Evolutionary conservation across 345 rosid species (phyloP).

Genomic region (Acer saccharum): DNA sequence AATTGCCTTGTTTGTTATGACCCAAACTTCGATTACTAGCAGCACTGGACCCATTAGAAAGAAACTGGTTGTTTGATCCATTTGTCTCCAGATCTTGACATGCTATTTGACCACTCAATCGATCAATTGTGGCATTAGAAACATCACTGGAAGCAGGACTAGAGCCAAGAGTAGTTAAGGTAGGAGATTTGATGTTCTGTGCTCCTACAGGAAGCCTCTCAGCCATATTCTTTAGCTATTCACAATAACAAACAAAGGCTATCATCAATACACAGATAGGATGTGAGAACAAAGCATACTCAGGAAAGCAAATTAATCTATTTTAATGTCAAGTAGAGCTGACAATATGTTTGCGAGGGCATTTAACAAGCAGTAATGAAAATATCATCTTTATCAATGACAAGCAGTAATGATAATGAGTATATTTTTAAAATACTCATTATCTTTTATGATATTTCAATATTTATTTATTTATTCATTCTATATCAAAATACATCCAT

Average conservation of each 20-base stretch:
- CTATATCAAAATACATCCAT: too few species aligned
- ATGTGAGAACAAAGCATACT: background rate
- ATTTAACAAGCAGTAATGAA: background rate
- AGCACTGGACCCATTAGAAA: constrained; percentile 59
- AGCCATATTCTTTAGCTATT: constrained; percentile 88
- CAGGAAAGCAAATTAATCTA: background rate
- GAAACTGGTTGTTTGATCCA: constrained; percentile 40
- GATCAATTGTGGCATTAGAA: constrained; percentile 47
- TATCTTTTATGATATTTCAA: too few species aligned
- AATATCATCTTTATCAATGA: background rate
- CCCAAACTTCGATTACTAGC: constrained; percentile 44
- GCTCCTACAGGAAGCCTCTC: constrained; percentile 80
- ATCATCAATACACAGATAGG: constrained; percentile 23
- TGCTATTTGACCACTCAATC: constrained; percentile 36
- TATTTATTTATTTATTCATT: too few species aligned
- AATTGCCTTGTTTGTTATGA: constrained; percentile 53
- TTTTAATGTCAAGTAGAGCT: background rate
- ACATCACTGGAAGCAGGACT: constrained; percentile 53
- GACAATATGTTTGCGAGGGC: background rate
- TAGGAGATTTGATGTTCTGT: constrained; percentile 51
- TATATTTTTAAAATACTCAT: too few species aligned
- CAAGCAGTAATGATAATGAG: too few species aligned
- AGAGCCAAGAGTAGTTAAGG: constrained; percentile 60
- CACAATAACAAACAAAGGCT: constrained; percentile 12
- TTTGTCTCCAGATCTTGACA: constrained; percentile 50